phyloP scores from a whole-genome alignment of 768 basidiomycete genomes.

The Tulasnella sp. region DNA sequence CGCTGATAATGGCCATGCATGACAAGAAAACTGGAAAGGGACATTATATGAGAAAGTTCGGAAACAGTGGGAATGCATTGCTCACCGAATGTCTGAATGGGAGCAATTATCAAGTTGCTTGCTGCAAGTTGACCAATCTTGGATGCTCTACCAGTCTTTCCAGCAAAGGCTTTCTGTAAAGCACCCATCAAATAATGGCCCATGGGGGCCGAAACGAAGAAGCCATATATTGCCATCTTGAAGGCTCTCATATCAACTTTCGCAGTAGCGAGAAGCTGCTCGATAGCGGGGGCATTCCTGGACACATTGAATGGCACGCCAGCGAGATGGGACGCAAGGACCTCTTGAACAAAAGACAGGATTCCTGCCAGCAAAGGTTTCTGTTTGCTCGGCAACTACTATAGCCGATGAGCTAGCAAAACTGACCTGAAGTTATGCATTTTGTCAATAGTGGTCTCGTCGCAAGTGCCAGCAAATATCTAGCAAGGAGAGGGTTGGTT shows the following conservation, averaged over 20 bases:
- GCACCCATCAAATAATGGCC: constrained; percentile 58
- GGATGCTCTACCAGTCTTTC: constrained; percentile 48
- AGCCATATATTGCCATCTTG: constrained; percentile 77
- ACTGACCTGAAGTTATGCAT: constrained; percentile 20
- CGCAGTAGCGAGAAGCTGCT: constrained; percentile 36
- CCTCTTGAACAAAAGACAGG: constrained; percentile 53
- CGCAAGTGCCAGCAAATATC: constrained; percentile 23
- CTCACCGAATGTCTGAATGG: constrained; percentile 54
- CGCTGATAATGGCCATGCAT: constrained; percentile 74
- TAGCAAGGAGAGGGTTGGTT: constrained; percentile 17
- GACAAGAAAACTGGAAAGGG: constrained; percentile 46
- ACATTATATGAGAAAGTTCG: not conserved
- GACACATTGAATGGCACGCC: constrained; percentile 36
- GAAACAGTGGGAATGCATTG: not conserved
- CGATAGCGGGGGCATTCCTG: constrained; percentile 31
- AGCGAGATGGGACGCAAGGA: constrained; percentile 61
- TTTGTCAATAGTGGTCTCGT: constrained; percentile 23
- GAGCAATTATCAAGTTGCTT: constrained; percentile 62
- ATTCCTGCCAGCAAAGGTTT: constrained; percentile 21
- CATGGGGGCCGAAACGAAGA: constrained; percentile 71
- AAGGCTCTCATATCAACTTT: constrained; percentile 55
- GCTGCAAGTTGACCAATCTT: constrained; percentile 62
- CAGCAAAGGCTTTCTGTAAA: constrained; percentile 65
- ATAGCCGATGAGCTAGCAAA: not conserved
- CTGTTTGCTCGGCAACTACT: not conserved